Conservation (phyloP, 2,329 filamentous ascomycete species). For the Cytospora piceae region DNA sequence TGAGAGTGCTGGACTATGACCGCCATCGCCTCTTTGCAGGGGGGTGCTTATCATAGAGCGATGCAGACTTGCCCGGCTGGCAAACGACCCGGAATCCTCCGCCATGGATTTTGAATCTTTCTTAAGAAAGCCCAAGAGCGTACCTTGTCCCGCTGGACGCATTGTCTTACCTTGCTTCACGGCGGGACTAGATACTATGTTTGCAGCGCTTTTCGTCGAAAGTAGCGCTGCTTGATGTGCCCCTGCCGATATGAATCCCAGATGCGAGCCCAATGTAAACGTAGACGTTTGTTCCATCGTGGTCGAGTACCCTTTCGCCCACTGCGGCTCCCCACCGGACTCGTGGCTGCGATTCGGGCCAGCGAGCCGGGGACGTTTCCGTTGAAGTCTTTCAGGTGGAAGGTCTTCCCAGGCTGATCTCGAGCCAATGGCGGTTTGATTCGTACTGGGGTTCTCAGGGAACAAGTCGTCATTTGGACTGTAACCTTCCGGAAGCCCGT, state of each 20-base stretch:
- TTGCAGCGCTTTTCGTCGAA: conserved; percentile 39
- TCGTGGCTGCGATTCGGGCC: conserved; percentile 37
- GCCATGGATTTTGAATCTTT: conserved; percentile 12
- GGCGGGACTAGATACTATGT: conserved; percentile 29
- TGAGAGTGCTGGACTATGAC: too few relatives aligned
- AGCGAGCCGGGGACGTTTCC: conserved; percentile 37
- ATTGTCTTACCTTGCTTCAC: conserved; percentile 37
- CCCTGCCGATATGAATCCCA: conserved; percentile 66
- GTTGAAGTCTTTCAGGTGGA: conserved; percentile 36
- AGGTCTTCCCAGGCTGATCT: conserved; percentile 40
- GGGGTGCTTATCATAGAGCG: background rate
- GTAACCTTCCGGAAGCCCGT: conserved; percentile 56
- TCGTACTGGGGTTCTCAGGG: conserved; percentile 60
- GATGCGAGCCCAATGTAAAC: conserved; percentile 62
- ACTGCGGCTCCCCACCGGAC: conserved; percentile 39
- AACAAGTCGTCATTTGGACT: conserved; percentile 69
- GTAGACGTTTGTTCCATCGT: conserved; percentile 63
- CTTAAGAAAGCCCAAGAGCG: conserved; percentile 25
- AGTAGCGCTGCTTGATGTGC: conserved; percentile 52
- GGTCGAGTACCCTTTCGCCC: conserved; percentile 55
- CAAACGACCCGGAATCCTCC: background rate
- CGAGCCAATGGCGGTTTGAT: conserved; percentile 1
- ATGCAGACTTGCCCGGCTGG: background rate
- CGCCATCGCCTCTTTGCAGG: background rate
- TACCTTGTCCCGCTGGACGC: conserved; percentile 22